A percentile compares a stretch with the other conserved stretches of the same genome.
These are phyloP conservation scores for Cymbopogon flexuosus DNA, from an alignment of 202 grass and related monocot genomes.

Conservation along the genomic window DNA sequence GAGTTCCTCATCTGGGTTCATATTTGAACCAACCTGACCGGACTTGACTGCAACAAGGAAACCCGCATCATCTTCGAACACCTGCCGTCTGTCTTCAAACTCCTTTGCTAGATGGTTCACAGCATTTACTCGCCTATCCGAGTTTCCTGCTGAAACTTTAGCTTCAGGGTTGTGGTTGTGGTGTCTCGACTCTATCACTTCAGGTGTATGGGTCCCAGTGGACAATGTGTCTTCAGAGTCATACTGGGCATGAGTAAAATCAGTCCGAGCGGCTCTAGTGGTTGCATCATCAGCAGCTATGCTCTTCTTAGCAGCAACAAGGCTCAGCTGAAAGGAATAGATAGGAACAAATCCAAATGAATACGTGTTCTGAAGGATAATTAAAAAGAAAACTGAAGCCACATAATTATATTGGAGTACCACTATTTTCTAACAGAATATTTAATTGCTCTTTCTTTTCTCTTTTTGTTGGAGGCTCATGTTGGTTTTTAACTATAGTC, in stretches of 20 bases:
- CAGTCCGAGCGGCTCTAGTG: conserved; percentile 29
- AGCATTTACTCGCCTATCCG: conserved; percentile 33
- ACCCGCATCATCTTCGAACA: conserved; percentile 72
- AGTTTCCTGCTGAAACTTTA: conserved; percentile 30
- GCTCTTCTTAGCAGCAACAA: conserved; percentile 73
- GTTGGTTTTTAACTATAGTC: neutral
- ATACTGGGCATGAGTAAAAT: conserved; percentile 48
- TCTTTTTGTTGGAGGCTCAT: neutral
- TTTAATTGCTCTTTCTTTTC: neutral
- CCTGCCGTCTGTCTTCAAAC: conserved; percentile 63
- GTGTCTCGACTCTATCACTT: conserved; percentile 39
- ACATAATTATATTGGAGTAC: neutral
- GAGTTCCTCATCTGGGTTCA: conserved; percentile 74
- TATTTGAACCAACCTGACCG: conserved; percentile 44
- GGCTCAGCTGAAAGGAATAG: conserved; percentile 55
- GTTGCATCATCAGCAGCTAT: conserved; percentile 46
- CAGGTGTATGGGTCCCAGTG: conserved; percentile 49
- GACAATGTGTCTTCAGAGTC: conserved; percentile 67
- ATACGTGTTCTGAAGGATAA: neutral
- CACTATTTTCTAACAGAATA: neutral
- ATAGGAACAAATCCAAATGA: conserved; percentile 28
- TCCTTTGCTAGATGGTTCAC: conserved; percentile 74
- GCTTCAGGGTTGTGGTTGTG: conserved; percentile 35
- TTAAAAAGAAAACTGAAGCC: neutral
- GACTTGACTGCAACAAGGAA: conserved; percentile 54